These are phyloP conservation scores for Asparagopsis taxiformis DNA, from an alignment of 31 red algal genomes.

Conservation along the genomic window DNA sequence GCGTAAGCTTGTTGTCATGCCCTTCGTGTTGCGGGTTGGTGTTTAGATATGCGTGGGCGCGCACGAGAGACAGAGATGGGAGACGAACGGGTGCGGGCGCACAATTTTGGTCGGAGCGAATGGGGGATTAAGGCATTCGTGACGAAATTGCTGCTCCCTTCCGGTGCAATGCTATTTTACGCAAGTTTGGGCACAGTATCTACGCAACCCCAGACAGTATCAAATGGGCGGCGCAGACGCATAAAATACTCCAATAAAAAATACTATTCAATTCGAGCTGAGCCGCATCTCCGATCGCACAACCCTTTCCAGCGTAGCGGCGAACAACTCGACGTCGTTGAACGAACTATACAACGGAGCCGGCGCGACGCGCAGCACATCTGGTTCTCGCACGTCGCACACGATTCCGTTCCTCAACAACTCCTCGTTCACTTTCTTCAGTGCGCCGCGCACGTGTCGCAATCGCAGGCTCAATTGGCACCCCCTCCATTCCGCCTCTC, in stretches of 20 bases:
- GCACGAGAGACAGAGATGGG: too few relatives aligned
- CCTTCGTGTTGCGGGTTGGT: too few relatives aligned
- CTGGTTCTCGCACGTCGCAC: slow-evolving; percentile 76
- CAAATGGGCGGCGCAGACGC: too few relatives aligned
- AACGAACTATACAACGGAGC: slow-evolving; percentile 87
- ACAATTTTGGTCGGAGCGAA: too few relatives aligned
- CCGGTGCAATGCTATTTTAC: too few relatives aligned
- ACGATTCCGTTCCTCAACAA: slow-evolving; percentile 55
- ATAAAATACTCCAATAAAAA: not conserved
- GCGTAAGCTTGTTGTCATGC: slow-evolving; percentile 21
- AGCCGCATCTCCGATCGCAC: not conserved
- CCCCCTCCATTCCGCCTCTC: slow-evolving; percentile 34
- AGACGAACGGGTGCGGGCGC: too few relatives aligned
- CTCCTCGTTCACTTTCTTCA: slow-evolving; percentile 23
- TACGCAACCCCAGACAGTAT: too few relatives aligned
- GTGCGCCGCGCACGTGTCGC: not conserved
- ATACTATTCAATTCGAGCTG: not conserved
- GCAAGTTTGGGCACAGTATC: too few relatives aligned
- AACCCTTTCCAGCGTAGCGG: slow-evolving; percentile 15
- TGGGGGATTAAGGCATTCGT: too few relatives aligned
- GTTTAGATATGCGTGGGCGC: too few relatives aligned
- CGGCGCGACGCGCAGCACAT: slow-evolving; percentile 81
- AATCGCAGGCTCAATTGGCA: slow-evolving; percentile 47
- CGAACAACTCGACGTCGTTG: slow-evolving; percentile 69
- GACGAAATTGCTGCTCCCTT: too few relatives aligned